Evolutionary conservation across 2,329 filamentous ascomycete genomes (phyloP).

Genomic region (Myriosclerotinia curreyana): DNA sequence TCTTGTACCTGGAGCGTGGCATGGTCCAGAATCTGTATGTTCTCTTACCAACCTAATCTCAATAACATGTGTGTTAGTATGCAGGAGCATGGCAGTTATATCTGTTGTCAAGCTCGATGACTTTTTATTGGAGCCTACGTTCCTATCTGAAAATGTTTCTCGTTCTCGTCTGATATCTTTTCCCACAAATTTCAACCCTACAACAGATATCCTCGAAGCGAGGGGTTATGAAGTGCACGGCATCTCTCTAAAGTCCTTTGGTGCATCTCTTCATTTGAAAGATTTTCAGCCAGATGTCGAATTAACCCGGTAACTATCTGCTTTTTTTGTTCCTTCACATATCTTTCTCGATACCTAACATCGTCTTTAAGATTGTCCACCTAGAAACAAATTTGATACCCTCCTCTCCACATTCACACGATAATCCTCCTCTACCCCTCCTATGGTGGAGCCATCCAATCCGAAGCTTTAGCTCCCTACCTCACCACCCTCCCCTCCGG

Average conservation of each 20-base stretch:
- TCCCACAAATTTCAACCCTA: slow-evolving; percentile 1
- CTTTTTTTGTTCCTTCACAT: background rate
- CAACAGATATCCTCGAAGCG: slow-evolving; percentile 19
- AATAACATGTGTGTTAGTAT: background rate
- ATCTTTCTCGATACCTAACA: background rate
- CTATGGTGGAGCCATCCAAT: slow-evolving; percentile 42
- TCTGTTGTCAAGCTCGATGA: background rate
- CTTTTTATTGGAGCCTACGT: background rate
- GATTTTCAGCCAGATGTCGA: slow-evolving; percentile 40
- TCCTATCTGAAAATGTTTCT: background rate
- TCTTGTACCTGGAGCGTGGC: slow-evolving; percentile 34
- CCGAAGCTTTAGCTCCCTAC: slow-evolving; percentile 40
- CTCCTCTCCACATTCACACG: slow-evolving; percentile 42
- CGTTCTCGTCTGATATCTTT: background rate
- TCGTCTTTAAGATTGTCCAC: background rate
- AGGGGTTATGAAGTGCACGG: slow-evolving; percentile 29
- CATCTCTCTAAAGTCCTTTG: slow-evolving; percentile 27
- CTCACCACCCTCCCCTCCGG: background rate
- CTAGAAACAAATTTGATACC: slow-evolving; percentile 24
- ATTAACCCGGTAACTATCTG: slow-evolving; percentile 36
- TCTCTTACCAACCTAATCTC: background rate
- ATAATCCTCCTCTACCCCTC: slow-evolving; percentile 43
- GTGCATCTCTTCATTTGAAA: slow-evolving; percentile 25
- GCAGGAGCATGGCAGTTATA: background rate
- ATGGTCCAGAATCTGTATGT: slow-evolving; percentile 29